These are phyloP conservation scores for Fusarium poae DNA, from an alignment of 2,329 filamentous ascomycete genomes.

Conservation along the genomic window DNA sequence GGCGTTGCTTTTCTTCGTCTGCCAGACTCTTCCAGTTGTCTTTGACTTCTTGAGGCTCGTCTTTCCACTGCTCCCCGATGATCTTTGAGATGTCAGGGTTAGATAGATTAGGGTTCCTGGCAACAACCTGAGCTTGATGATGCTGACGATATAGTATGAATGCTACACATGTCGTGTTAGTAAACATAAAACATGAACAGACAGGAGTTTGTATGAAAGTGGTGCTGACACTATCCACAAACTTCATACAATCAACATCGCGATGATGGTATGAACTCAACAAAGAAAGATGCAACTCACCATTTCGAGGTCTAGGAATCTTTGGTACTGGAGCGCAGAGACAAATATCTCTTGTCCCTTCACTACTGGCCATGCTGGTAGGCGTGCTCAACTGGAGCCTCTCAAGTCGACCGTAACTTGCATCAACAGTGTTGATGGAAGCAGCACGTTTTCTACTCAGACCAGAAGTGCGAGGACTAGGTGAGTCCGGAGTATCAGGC, in stretches of 20 bases:
- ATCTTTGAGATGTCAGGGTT: slow-evolving; percentile 99
- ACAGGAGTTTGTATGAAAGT: background rate
- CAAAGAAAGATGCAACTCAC: slow-evolving; percentile 58
- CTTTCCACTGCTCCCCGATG: slow-evolving; percentile 92
- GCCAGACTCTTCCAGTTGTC: slow-evolving; percentile 89
- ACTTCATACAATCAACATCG: slow-evolving; percentile 9
- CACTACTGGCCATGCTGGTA: slow-evolving; percentile 49
- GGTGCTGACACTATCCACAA: slow-evolving; percentile 18
- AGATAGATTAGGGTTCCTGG: slow-evolving; percentile 86
- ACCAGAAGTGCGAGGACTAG: slow-evolving; percentile 44
- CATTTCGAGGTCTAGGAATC: slow-evolving; percentile 70
- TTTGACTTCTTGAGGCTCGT: slow-evolving; percentile 79
- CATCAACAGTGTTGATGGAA: slow-evolving; percentile 61
- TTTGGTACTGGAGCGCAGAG: slow-evolving; percentile 69
- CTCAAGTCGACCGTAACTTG: slow-evolving; percentile 54
- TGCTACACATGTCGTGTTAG: slow-evolving; percentile 67
- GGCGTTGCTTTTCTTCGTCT: slow-evolving; percentile 91
- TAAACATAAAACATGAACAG: background rate
- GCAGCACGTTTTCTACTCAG: slow-evolving; percentile 59
- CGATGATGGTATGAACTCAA: slow-evolving; percentile 17
- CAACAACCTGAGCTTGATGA: slow-evolving; percentile 84
- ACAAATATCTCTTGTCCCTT: slow-evolving; percentile 63
- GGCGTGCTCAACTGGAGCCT: slow-evolving; percentile 49
- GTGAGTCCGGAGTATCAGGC: slow-evolving; percentile 45
- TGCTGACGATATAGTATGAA: slow-evolving; percentile 98